Evolutionary conservation across 768 basidiomycete species (phyloP).

Genomic region (Auricularia auricula-judae): DNA sequence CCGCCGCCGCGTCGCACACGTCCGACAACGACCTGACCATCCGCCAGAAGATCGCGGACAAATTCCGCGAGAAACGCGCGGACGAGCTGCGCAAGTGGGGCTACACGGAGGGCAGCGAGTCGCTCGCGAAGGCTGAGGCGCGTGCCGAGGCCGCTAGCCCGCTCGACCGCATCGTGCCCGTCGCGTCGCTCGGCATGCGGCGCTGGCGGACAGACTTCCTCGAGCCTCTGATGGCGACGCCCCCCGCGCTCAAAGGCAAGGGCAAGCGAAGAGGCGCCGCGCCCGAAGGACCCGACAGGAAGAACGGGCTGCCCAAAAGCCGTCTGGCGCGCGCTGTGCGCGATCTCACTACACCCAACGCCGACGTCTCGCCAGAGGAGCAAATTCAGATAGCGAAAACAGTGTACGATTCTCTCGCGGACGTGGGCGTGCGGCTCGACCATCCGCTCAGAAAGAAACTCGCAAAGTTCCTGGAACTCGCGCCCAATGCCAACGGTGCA

Average conservation of each 20-base stretch:
- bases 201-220: conserved; percentile 64
- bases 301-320: conserved; percentile 37
- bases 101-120: conserved; percentile 38
- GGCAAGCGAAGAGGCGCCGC: conserved; percentile 21
- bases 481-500: background rate
- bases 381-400: conserved; percentile 34
- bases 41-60: conserved; percentile 47
- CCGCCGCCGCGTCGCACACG: conserved; percentile 9
- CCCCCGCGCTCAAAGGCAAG: conserved; percentile 46
- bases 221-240: conserved; percentile 46
- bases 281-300: background rate
- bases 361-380: conserved; percentile 34
- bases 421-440: conserved; percentile 46
- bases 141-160: conserved; percentile 67
- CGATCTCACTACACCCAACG: conserved; percentile 36
- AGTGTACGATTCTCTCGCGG: conserved; percentile 38
- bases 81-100: conserved; percentile 69
- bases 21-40: background rate
- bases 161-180: conserved; percentile 51
- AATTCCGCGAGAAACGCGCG: conserved; percentile 43
- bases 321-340: conserved; percentile 59
- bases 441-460: conserved; percentile 61
- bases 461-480: conserved; percentile 36
- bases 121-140: conserved; percentile 47
- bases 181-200: conserved; percentile 54